phyloP scores from a whole-genome alignment of 2,329 filamentous ascomycete species.

The Penicillium sp. region DNA sequence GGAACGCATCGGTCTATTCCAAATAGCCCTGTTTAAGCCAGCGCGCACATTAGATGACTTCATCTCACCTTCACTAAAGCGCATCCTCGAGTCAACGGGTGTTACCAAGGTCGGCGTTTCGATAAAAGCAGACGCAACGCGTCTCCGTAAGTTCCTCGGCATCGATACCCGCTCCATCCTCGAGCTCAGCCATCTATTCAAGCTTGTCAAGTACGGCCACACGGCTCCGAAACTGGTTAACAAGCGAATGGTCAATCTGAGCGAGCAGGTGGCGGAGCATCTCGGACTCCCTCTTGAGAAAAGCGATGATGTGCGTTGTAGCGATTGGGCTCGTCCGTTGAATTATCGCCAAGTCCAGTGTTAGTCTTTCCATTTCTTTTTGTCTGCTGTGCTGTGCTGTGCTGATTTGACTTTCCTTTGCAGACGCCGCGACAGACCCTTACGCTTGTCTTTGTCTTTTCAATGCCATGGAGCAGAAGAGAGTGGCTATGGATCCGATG shows the following conservation, averaged over 20 bases:
- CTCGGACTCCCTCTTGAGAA: conserved; percentile 78
- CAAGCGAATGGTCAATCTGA: conserved; percentile 68
- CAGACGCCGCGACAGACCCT: conserved; percentile 79
- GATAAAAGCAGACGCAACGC: conserved; percentile 71
- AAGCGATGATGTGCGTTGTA: conserved; percentile 67
- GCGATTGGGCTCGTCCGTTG: conserved; percentile 73
- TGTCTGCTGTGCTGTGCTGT: conserved; percentile 27
- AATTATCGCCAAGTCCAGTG: conserved; percentile 68
- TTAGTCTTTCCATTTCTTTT: conserved; percentile 53
- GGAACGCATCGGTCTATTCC: conserved; percentile 78
- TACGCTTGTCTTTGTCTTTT: conserved; percentile 80
- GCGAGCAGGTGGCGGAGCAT: conserved; percentile 70
- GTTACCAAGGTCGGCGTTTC: conserved; percentile 78
- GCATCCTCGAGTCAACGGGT: conserved; percentile 70
- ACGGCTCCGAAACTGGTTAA: conserved; percentile 63
- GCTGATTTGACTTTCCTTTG: neutral
- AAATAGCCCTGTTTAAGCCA: conserved; percentile 68
- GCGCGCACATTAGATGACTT: conserved; percentile 54
- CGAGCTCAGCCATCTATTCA: conserved; percentile 83
- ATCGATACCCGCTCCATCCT: conserved; percentile 71
- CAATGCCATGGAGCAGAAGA: conserved; percentile 69
- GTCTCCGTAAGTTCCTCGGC: conserved; percentile 68
- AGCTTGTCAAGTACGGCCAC: conserved; percentile 70
- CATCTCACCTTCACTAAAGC: conserved; percentile 70
- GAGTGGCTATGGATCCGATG: conserved; percentile 67